Evolutionary conservation across 2,329 filamentous ascomycete species (phyloP), one percentile per base, ranked within the genome.

Genomic region (Trichoderma oligosporum): DNA sequence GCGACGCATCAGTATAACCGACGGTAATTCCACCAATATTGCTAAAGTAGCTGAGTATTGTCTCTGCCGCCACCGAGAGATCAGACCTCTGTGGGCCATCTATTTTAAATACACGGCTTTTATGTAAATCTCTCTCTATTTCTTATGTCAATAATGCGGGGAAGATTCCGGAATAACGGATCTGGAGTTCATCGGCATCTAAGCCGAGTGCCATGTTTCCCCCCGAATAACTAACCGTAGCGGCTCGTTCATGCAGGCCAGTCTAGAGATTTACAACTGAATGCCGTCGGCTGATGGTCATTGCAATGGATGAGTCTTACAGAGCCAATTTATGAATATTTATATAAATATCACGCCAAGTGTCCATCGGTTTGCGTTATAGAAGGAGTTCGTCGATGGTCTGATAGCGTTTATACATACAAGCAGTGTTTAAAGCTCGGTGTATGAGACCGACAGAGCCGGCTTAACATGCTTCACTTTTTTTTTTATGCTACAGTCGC

Each of bases 271-370:
- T 4, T 31, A 31, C n/a, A 20, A 20, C 11, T 41, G 25, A 52
- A 52, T 39, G 18, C 51, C 51, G 51, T 54, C 51, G 51, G 51
- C 18, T 54, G 29, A 54, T 53, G 38, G 22, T 11, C 8, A 36
- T n/a, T 27, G 16, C 14, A 11, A 6, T 1, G 8, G 16, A n/a
- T 22, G 7, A 1, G 22, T 18, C 27, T 20, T 38, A n/a, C 27
- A 38, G 14, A n/a, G n/a, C n/a, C n/a, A n/a, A n/a, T n/a, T 16
- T 12, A 25, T 38, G 49, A 42, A 33, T 25, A 48, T 25, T 48
- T 36, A 20, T 36, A 22, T 31, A 36, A 9, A 4, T 36, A 8
- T 7, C 4, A 14, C 6, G 2, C n/a, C n/a, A n/a, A n/a, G n/a
- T n/a, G n/a, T n/a, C n/a, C n/a, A n/a, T n/a, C n/a, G n/a, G n/a